Evolutionary conservation across 495 filamentous ascomycete species (phyloP), one percentile per base, ranked within the genome.

Genomic region (Penicillium ochrochloron): DNA sequence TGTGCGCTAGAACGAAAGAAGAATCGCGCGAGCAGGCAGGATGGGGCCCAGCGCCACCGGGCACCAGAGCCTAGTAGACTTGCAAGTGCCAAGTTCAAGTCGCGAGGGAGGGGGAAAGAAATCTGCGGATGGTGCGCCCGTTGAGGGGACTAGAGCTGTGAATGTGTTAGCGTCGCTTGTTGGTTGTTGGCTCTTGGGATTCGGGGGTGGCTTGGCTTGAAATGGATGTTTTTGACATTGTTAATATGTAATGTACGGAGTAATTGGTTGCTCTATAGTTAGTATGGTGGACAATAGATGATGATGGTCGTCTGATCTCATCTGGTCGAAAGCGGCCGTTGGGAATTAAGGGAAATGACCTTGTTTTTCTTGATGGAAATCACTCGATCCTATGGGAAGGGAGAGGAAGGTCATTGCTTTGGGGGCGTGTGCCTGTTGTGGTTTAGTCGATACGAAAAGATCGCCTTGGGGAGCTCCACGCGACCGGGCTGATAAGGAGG

Each of bases 381-480:
- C 3, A 12, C 0, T 25, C 2, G 44, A 48, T 10, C 44, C 42
- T 41, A 17, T 41, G 14, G 25, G 48, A 19, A 51, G 23, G 25
- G 29, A 29, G 48, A 52, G 25, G 53, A 21, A 37, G 53, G 53
- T 37, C 31, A 34, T 56, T 35, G 27, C 60, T 39, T 48, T 27
- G 60, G 33, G 52, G 25, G 25, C 25, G 25, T 11, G 12, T 11
- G 15, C 46, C 51, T 17, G 15, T 53, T 63, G 60, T 9, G 29
- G 46, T 25, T 56, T 31, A 44, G 55, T 48, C 57, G 53, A 65
- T 65, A 65, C 63, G 57, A 65, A 61, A 60, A 64, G 62, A 64
- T 64, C 62, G 62, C 48, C 56, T 39, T 56, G 25, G 21, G 21
- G 52, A 34, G 53, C 33, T 35, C 53, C 53, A 56, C 53, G 33